These are phyloP conservation scores for Extremus antarcticus DNA, from an alignment of 495 filamentous ascomycete species.

Conservation along the genomic window DNA sequence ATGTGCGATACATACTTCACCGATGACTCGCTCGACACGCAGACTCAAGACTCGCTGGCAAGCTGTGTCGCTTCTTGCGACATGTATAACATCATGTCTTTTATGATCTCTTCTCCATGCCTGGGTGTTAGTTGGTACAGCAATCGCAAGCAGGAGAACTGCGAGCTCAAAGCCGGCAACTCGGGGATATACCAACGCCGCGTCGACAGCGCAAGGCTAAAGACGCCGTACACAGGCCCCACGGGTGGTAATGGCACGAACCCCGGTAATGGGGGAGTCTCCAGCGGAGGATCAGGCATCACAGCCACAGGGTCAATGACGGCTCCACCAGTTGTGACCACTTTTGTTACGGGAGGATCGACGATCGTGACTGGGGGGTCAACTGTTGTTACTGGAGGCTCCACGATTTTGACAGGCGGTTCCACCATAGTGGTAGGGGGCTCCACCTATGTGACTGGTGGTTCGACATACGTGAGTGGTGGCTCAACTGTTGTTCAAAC, in stretches of 20 bases:
- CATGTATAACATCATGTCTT: conserved; percentile 17
- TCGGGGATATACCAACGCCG: neutral
- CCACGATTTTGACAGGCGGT: neutral
- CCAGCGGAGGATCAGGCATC: neutral
- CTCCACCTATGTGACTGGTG: neutral
- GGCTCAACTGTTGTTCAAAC: neutral
- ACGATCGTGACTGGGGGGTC: neutral
- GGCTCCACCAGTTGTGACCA: neutral
- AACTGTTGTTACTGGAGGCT: neutral
- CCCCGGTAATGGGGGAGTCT: neutral
- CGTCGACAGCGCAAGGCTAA: conserved; percentile 1
- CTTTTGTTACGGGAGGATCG: conserved; percentile 5
- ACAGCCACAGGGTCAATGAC: conserved; percentile 4
- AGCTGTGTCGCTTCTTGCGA: conserved; percentile 17
- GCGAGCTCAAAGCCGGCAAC: conserved; percentile 4
- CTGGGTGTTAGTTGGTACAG: conserved; percentile 9
- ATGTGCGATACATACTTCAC: conserved; percentile 13
- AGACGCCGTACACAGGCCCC: neutral
- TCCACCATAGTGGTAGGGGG: conserved; percentile 2
- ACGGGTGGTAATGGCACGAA: conserved; percentile 1
- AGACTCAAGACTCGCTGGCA: conserved; percentile 3
- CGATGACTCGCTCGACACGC: conserved; percentile 5
- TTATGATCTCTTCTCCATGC: conserved; percentile 9
- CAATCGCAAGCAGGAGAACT: neutral
- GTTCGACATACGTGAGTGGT: neutral